Conservation (phyloP, 2,329 filamentous ascomycete genomes). For the Colletotrichum spinosum region DNA sequence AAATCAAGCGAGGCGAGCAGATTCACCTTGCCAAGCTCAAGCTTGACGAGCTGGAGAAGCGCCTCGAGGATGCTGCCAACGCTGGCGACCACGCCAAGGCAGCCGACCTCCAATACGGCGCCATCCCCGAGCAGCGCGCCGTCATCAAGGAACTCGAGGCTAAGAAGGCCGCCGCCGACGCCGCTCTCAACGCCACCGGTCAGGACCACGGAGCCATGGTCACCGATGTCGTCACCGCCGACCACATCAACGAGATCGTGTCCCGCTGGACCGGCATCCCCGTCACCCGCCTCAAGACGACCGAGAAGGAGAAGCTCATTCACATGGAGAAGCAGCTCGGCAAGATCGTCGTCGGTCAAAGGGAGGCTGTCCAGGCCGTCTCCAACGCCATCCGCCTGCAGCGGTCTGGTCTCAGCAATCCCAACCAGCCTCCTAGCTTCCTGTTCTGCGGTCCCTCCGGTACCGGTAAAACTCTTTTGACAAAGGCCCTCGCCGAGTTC, state of each 20-base stretch:
- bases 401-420: constrained; percentile 92
- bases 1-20: constrained; percentile 89
- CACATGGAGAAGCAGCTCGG: constrained; percentile 92
- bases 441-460: constrained; percentile 98
- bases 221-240: constrained; percentile 92
- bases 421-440: constrained; percentile 97
- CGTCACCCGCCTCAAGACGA: constrained; percentile 91
- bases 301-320: constrained; percentile 98
- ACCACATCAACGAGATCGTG: constrained; percentile 99
- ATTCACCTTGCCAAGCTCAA: constrained; percentile 97
- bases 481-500: constrained; percentile 97
- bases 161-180: constrained; percentile 84
- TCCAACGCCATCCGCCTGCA: constrained; percentile 97
- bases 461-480: constrained; percentile 97
- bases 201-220: constrained; percentile 78
- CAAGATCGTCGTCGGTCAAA: constrained; percentile 91
- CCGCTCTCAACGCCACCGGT: constrained; percentile 66
- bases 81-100: constrained; percentile 86
- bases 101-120: constrained; percentile 96
- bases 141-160: constrained; percentile 85
- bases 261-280: constrained; percentile 98
- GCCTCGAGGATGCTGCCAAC: constrained; percentile 93
- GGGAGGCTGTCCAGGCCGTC: constrained; percentile 91
- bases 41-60: constrained; percentile 90
- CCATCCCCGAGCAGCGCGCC: constrained; percentile 89